A percentile compares a stretch with the other conserved stretches of the same genome.
Conservation (phyloP, 164 flowering plant genomes). For the Aristolochia contorta region DNA sequence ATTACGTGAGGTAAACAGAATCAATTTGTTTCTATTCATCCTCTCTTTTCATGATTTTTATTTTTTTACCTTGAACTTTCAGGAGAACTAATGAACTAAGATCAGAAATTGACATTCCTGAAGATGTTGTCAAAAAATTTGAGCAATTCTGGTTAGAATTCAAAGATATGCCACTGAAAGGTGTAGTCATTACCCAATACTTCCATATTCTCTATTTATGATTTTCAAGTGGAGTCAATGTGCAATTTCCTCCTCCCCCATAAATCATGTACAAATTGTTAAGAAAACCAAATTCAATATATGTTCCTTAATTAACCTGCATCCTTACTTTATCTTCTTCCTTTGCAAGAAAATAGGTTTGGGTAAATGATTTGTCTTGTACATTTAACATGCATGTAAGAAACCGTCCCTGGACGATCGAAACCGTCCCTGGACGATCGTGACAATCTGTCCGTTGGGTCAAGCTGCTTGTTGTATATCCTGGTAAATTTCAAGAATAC, state of each 20-base stretch:
- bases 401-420: too few species aligned
- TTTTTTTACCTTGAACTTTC: conserved; percentile 3
- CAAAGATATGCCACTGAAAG: conserved; percentile 70
- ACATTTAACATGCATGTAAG: too few species aligned
- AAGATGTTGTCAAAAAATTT: conserved; percentile 50
- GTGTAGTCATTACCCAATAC: conserved; percentile 15
- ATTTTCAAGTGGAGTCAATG: neutral
- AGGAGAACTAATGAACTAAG: conserved; percentile 89
- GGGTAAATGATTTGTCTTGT: too few species aligned
- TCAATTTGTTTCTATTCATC: neutral
- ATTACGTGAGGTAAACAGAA: conserved; percentile 54
- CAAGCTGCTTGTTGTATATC: too few species aligned
- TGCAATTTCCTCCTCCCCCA: neutral
- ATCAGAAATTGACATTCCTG: conserved; percentile 64
- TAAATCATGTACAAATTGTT: neutral
- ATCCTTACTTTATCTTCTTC: too few species aligned
- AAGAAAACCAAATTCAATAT: neutral
- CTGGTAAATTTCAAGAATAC: too few species aligned
- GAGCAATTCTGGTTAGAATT: conserved; percentile 72
- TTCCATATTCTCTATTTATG: neutral
- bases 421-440: too few species aligned
- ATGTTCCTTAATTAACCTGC: too few species aligned
- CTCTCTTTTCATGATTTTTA: neutral
- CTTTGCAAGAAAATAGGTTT: too few species aligned
- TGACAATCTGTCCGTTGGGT: too few species aligned